Evolutionary conservation across 2,329 filamentous ascomycete species (phyloP).

Genomic region (Chrysoporthe austroafricana): DNA sequence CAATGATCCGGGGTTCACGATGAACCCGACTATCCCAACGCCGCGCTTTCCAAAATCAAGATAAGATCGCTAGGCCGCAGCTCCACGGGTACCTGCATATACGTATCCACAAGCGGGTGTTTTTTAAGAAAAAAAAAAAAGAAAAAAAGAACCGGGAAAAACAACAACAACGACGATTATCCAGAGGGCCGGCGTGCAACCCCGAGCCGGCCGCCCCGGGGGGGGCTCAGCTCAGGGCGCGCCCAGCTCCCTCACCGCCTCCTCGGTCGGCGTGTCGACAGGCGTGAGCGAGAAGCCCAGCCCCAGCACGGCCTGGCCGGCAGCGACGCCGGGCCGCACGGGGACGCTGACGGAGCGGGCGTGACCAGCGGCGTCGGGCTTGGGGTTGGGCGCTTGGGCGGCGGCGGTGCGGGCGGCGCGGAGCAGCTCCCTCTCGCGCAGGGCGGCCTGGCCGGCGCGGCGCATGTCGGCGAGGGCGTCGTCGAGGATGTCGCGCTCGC

Average conservation of each 20-base stretch:
- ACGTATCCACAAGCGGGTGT: not conserved
- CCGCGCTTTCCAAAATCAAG: constrained; percentile 24
- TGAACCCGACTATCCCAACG: constrained; percentile 24
- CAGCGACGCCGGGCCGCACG: constrained; percentile 32
- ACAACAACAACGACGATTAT: no score
- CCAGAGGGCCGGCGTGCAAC: not conserved
- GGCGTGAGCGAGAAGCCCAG: constrained; percentile 47
- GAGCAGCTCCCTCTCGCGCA: constrained; percentile 21
- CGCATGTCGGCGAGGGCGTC: constrained; percentile 68
- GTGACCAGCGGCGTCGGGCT: constrained; percentile 30
- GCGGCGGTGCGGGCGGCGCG: constrained; percentile 29
- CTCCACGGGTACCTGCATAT: not conserved
- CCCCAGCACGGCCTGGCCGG: constrained; percentile 44
- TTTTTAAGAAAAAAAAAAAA: no score
- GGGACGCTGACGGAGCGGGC: constrained; percentile 43
- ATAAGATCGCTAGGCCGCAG: constrained; percentile 16
- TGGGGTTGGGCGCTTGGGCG: not conserved
- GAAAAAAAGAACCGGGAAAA: not conserved
- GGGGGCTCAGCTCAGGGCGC: not conserved
- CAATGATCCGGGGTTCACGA: not conserved
- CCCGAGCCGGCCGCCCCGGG: not conserved
- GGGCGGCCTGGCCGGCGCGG: constrained; percentile 50
- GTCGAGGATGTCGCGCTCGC: constrained; percentile 57
- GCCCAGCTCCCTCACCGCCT: constrained; percentile 21
- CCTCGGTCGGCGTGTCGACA: constrained; percentile 44